phyloP scores from a whole-genome alignment of 1,284 basidiomycete genomes.

The Paramarasmius palmivorus region DNA sequence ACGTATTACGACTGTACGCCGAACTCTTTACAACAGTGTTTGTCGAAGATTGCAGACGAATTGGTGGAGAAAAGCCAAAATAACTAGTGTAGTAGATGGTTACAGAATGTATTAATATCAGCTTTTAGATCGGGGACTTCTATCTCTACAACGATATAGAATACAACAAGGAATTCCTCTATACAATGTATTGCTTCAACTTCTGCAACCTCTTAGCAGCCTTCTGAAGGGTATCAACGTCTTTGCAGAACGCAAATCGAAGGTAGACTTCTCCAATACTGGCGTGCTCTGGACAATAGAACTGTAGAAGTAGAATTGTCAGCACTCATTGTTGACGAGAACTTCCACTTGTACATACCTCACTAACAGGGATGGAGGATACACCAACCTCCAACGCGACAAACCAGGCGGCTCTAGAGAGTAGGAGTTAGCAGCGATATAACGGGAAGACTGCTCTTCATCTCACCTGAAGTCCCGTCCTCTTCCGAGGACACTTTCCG shows the following conservation, averaged over 20 bases:
- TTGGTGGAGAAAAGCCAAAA: constrained; percentile 26
- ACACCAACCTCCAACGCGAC: constrained; percentile 87
- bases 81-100: too few species aligned
- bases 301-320: constrained; percentile 44
- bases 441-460: constrained; percentile 23
- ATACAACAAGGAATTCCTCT: neutral
- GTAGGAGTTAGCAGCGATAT: constrained; percentile 4
- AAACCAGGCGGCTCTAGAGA: constrained; percentile 82
- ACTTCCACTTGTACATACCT: constrained; percentile 49
- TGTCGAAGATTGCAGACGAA: constrained; percentile 75
- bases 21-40: constrained; percentile 45
- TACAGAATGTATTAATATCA: neutral
- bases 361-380: constrained; percentile 91
- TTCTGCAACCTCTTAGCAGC: constrained; percentile 79
- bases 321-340: constrained; percentile 7
- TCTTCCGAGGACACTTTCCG: constrained; percentile 73
- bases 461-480: constrained; percentile 83
- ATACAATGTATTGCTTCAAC: constrained; percentile 67
- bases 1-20: constrained; percentile 75
- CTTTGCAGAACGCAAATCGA: constrained; percentile 94
- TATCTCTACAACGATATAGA: neutral
- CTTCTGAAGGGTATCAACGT: constrained; percentile 74
- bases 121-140: too few species aligned
- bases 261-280: constrained; percentile 84
- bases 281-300: constrained; percentile 86